Evolutionary conservation across 139 green algal species (phyloP).

Genomic region (Yamagishiella unicocca): DNA sequence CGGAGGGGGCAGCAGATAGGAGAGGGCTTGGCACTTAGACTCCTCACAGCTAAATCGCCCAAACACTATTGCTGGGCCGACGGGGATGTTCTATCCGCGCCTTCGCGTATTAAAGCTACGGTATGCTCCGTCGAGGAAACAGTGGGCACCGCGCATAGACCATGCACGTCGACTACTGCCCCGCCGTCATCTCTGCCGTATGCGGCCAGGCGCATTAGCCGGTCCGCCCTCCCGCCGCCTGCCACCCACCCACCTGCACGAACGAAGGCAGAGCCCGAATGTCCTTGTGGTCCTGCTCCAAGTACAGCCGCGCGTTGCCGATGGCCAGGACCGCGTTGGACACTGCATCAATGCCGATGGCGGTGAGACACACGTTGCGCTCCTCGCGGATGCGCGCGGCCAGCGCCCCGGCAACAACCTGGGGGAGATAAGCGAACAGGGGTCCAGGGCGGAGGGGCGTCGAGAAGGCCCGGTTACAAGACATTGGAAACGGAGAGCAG

Average conservation of each 20-base stretch:
- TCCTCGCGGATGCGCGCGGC: conserved; percentile 64
- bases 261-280: conserved; percentile 47
- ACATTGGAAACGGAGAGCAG: too few species aligned
- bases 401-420: conserved; percentile 61
- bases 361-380: conserved; percentile 13
- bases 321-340: conserved; percentile 62
- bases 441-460: too few species aligned
- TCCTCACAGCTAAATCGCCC: too few species aligned
- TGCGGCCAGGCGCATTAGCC: not conserved
- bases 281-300: conserved; percentile 57
- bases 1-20: not conserved
- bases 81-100: not conserved
- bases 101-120: too few species aligned
- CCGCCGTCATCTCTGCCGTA: not conserved
- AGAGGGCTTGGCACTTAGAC: not conserved
- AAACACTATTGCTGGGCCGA: too few species aligned
- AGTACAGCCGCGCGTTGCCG: conserved; percentile 59
- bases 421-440: too few species aligned
- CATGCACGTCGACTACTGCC: not conserved
- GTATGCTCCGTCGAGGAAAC: too few species aligned
- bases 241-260: conserved; percentile 32
- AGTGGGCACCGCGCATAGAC: not conserved
- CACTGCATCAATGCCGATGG: conserved; percentile 66
- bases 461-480: too few species aligned
- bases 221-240: not conserved